Conservation (phyloP, 2,329 filamentous ascomycete genomes). For the Fusarium sp. region DNA sequence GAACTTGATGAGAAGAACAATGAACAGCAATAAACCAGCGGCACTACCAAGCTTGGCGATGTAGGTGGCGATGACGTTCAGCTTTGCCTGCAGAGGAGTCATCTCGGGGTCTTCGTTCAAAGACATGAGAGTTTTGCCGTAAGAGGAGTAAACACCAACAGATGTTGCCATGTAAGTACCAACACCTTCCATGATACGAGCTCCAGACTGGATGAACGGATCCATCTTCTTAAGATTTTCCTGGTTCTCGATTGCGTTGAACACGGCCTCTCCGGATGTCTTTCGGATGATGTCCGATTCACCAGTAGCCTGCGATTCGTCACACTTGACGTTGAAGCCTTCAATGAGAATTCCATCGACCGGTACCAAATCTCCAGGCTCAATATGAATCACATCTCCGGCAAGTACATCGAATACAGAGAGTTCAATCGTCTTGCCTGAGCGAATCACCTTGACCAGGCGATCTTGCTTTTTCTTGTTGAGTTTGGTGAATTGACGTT, state of each 20-base stretch:
- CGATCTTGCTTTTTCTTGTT: constrained; percentile 86
- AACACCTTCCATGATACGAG: constrained; percentile 81
- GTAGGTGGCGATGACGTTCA: constrained; percentile 80
- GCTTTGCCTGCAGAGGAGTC: constrained; percentile 81
- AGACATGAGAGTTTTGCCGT: constrained; percentile 81
- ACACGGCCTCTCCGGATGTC: constrained; percentile 75
- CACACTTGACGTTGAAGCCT: constrained; percentile 80
- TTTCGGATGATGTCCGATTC: constrained; percentile 83
- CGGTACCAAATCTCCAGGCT: constrained; percentile 80
- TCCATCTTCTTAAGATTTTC: constrained; percentile 79
- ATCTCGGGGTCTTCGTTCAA: constrained; percentile 80
- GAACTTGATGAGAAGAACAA: constrained; percentile 89
- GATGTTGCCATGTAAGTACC: constrained; percentile 81
- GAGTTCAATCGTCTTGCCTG: constrained; percentile 76
- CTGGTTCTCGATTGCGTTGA: constrained; percentile 74
- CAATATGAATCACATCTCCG: constrained; percentile 79
- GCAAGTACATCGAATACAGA: constrained; percentile 77
- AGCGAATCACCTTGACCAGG: constrained; percentile 77
- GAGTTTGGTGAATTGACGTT: constrained; percentile 81
- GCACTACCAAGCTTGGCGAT: constrained; percentile 83
- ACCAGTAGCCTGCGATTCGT: constrained; percentile 83
- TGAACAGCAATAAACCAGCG: constrained; percentile 83
- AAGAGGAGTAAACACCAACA: constrained; percentile 79
- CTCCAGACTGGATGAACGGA: constrained; percentile 87
- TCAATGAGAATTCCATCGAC: constrained; percentile 80